Evolutionary conservation across 108 stramenopile genomes (phyloP), one percentile per base, ranked within the genome.

Genomic region (Conticribra weissflogii): DNA sequence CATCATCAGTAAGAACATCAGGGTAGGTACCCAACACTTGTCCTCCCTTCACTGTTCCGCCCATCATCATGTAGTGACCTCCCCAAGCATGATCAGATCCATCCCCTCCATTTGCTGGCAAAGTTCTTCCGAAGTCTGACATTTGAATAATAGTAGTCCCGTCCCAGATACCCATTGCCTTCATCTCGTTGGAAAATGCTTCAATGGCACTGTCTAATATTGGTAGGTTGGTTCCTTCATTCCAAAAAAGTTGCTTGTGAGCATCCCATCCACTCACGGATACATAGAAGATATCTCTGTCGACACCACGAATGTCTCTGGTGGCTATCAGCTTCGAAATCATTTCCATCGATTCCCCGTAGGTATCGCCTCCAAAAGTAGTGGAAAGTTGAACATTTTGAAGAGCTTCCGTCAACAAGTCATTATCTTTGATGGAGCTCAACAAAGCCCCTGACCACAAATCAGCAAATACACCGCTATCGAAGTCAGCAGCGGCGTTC

Each of bases 121-220:
- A 66, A 21, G 85, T 88, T 22, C 85, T 66, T 22, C 66, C 88
- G 64, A 89, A 92, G 44, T 92, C 91, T 17, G 85, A 86, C 1
- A 81, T 73, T 18, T 79, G 48, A 33, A 88, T 75, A 21, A 88
- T 44, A 16, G 76, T 78, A 24, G 88, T 86, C 34, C 82, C 44
- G 23, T 88, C 73, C 86, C 85, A 89, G 2, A 66, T 28, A n/a
- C 79, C 81, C 41, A 76, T 63, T 19, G 41, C 53, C 59, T 87
- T 85, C 71, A 88, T 63, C 77, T 93, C 85, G 15, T 57, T 57
- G n/a, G 54, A 55, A 53, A 93, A 88, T 46, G 57, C 54, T 12
- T 74, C 29, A n/a, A 93, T 21, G 29, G 76, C 70, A 8, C 55
- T 69, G 69, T 91, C 83, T 33, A 88, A 58, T 7, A 76, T 60